A percentile compares a stretch with the other conserved stretches of the same genome.
Evolutionary conservation across 768 basidiomycete genomes (phyloP).

Genomic region (Ephemerocybe angulata): DNA sequence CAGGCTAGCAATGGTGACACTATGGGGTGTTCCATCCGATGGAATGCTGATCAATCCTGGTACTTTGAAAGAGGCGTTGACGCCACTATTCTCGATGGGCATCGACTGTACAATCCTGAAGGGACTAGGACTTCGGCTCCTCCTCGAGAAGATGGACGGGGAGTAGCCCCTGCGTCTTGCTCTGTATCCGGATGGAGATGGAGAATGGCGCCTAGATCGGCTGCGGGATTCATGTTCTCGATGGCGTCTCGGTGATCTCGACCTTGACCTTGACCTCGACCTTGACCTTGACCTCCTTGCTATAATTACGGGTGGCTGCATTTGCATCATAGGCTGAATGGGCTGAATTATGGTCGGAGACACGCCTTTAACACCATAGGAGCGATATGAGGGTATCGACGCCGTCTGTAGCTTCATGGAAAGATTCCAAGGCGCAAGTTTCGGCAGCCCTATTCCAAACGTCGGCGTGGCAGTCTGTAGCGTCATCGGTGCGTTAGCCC

Average conservation of each 20-base stretch:
- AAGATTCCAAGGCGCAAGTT: constrained; percentile 35
- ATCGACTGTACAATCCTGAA: background rate
- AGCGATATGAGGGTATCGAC: no score
- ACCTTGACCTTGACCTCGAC: background rate
- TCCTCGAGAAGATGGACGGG: no score
- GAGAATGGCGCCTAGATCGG: background rate
- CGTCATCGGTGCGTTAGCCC: constrained; percentile 38
- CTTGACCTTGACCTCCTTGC: background rate
- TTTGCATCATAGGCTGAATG: no score
- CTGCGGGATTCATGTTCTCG: background rate
- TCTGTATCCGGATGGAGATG: background rate
- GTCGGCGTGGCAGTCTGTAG: constrained; percentile 44
- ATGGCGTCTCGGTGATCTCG: background rate
- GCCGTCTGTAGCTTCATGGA: constrained; percentile 16
- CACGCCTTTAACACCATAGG: no score
- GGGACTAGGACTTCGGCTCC: background rate
- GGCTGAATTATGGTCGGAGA: no score
- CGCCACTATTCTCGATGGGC: no score
- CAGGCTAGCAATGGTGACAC: constrained; percentile 37
- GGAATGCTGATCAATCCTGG: constrained; percentile 41
- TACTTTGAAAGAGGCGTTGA: constrained; percentile 38
- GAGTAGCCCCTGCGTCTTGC: no score
- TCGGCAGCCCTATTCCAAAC: constrained; percentile 35
- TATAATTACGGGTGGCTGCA: background rate
- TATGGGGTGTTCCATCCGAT: constrained; percentile 34